Evolutionary conservation across 495 filamentous ascomycete species (phyloP).

Genomic region (Xylaria cubensis): DNA sequence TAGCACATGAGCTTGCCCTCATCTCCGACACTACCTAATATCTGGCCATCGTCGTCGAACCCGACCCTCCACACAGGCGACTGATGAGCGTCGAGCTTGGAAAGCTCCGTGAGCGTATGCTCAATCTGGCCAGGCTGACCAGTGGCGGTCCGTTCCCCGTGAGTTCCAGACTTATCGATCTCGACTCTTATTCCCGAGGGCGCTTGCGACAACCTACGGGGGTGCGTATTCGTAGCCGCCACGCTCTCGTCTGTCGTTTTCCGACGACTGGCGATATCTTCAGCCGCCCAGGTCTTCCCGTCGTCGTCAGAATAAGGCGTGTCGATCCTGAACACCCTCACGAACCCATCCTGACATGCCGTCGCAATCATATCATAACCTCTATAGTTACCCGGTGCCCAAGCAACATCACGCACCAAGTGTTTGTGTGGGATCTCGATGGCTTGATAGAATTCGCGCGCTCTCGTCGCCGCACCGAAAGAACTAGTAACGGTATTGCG

Average conservation of each 20-base stretch:
- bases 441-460: constrained; percentile 76
- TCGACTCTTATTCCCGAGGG: constrained; percentile 66
- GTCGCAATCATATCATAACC: constrained; percentile 92
- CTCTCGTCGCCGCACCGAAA: constrained; percentile 55
- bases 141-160: constrained; percentile 40
- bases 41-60: constrained; percentile 67
- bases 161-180: constrained; percentile 57
- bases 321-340: constrained; percentile 83
- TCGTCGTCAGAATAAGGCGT: constrained; percentile 55
- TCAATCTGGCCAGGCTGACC: constrained; percentile 53
- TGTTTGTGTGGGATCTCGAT: constrained; percentile 76
- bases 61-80: constrained; percentile 66
- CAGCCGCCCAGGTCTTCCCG: constrained; percentile 41
- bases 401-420: constrained; percentile 88
- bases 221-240: constrained; percentile 28
- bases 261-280: constrained; percentile 35
- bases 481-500: constrained; percentile 61
- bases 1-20: constrained; percentile 67
- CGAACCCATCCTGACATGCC: constrained; percentile 86
- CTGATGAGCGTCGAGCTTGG: constrained; percentile 59
- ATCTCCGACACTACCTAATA: constrained; percentile 65
- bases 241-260: constrained; percentile 32
- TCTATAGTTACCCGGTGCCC: constrained; percentile 86
- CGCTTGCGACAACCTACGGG: constrained; percentile 36
- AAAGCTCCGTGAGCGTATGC: constrained; percentile 56